phyloP scores from a whole-genome alignment of 768 basidiomycete genomes.

The Termitomyces bulborhizus region DNA sequence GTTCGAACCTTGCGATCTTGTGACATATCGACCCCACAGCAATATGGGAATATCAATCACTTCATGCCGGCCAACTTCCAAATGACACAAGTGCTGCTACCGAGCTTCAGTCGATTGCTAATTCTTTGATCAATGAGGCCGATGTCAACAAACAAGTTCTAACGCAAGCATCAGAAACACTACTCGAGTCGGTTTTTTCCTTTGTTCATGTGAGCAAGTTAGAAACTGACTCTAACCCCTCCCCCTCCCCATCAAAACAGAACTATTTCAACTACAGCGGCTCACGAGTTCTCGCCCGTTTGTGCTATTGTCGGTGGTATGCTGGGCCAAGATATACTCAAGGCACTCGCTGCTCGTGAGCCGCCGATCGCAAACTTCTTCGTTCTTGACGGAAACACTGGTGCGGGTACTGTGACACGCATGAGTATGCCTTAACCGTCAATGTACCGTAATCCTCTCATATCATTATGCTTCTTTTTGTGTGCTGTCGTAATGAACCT shows the following conservation, averaged over 20 bases:
- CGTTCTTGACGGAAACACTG: slow-evolving; percentile 78
- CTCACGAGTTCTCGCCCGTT: slow-evolving; percentile 85
- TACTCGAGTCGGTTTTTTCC: slow-evolving; percentile 50
- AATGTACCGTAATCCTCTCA: slow-evolving; percentile 2
- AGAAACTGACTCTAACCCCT: neutral
- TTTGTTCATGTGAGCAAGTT: slow-evolving; percentile 5
- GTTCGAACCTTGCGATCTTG: neutral
- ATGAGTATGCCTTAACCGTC: slow-evolving; percentile 38
- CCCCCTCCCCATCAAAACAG: slow-evolving; percentile 29
- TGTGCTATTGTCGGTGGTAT: slow-evolving; percentile 95
- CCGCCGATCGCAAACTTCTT: slow-evolving; percentile 92
- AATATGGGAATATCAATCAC: slow-evolving; percentile 75
- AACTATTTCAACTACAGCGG: slow-evolving; percentile 59
- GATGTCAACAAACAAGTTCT: slow-evolving; percentile 70
- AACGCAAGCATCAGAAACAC: slow-evolving; percentile 44
- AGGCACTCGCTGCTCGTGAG: slow-evolving; percentile 85
- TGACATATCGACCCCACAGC: slow-evolving; percentile 34
- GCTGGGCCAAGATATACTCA: slow-evolving; percentile 91
- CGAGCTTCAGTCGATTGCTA: slow-evolving; percentile 62
- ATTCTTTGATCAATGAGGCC: slow-evolving; percentile 50
- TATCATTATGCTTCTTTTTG: neutral
- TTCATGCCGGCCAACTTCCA: slow-evolving; percentile 54
- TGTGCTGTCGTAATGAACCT: neutral
- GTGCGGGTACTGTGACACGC: slow-evolving; percentile 63
- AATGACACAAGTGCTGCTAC: slow-evolving; percentile 35